Percentiles rank a stretch among this genome's conserved stretches.
Evolutionary conservation across 768 basidiomycete genomes (phyloP).

Genomic region (Pleurotus cornucopiae): DNA sequence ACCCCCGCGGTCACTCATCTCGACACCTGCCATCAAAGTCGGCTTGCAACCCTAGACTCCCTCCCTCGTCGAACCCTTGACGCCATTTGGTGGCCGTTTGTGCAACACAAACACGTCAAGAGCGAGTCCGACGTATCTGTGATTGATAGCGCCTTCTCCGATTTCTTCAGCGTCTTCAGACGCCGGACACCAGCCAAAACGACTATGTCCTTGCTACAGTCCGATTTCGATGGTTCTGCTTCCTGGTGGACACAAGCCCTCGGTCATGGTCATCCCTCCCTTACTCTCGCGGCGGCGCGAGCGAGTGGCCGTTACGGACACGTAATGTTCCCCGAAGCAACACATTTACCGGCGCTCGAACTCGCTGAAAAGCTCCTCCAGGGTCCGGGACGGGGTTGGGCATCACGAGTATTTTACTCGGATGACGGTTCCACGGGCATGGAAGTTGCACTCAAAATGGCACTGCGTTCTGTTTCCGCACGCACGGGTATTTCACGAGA

Average conservation of each 20-base stretch:
- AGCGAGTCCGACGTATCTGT: conserved; percentile 75
- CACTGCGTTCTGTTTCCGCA: conserved; percentile 61
- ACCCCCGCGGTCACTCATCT: conserved; percentile 51
- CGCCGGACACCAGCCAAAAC: conserved; percentile 14
- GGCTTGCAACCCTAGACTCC: conserved; percentile 69
- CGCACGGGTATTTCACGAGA: conserved; percentile 31
- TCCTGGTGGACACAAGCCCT: conserved; percentile 98
- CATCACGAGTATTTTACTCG: conserved; percentile 84
- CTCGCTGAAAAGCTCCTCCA: conserved; percentile 77
- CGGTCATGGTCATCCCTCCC: conserved; percentile 73
- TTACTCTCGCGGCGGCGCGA: conserved; percentile 82
- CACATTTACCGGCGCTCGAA: conserved; percentile 78
- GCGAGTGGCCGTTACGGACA: conserved; percentile 95
- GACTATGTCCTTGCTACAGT: conserved; percentile 37
- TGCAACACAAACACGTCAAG: conserved; percentile 77
- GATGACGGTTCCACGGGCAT: conserved; percentile 96
- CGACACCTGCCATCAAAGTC: conserved; percentile 54
- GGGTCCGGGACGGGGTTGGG: conserved; percentile 90
- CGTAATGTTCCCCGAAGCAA: conserved; percentile 91
- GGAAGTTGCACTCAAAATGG: conserved; percentile 99
- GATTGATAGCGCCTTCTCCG: conserved; percentile 85
- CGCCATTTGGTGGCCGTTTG: conserved; percentile 95
- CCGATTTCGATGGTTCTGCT: conserved; percentile 86
- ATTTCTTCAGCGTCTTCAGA: conserved; percentile 78
- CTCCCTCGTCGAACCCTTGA: conserved; percentile 79